These are phyloP conservation scores for Handroanthus guayacan DNA, from an alignment of 257 asterid genomes.

Conservation along the genomic window DNA sequence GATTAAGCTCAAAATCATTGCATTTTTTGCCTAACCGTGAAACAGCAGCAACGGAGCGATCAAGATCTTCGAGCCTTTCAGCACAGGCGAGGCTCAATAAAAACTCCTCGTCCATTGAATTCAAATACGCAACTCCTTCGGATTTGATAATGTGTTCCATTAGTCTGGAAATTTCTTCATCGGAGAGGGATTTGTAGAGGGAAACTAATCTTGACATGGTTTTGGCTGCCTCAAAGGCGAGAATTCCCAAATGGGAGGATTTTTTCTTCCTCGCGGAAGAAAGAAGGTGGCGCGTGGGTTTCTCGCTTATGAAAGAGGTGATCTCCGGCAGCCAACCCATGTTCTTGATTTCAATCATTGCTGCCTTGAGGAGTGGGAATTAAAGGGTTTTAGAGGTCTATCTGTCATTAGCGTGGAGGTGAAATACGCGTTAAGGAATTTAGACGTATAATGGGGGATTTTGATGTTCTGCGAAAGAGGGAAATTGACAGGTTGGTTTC, in stretches of 20 bases:
- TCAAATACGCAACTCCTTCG: conserved; percentile 64
- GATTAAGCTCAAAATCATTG: conserved; percentile 54
- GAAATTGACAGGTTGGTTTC: conserved; percentile 25
- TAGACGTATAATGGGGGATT: conserved; percentile 5
- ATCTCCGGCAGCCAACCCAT: conserved; percentile 57
- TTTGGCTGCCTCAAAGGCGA: conserved; percentile 77
- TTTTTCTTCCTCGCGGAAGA: conserved; percentile 37
- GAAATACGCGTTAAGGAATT: conserved; percentile 15
- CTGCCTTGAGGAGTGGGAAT: neutral
- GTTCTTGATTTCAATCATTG: conserved; percentile 53
- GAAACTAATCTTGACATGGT: conserved; percentile 71
- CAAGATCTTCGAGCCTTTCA: conserved; percentile 82
- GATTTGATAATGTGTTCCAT: conserved; percentile 49
- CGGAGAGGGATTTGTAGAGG: conserved; percentile 67
- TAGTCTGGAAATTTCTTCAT: conserved; percentile 48
- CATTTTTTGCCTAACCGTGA: conserved; percentile 72
- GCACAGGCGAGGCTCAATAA: conserved; percentile 72
- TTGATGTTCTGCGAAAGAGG: neutral
- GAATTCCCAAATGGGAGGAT: conserved; percentile 53
- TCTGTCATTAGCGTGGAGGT: neutral
- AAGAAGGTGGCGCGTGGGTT: conserved; percentile 42
- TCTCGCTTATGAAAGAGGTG: conserved; percentile 28
- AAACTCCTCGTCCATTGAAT: conserved; percentile 61
- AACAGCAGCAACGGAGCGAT: conserved; percentile 60
- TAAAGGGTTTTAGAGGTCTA: conserved; percentile 17